Conservation (phyloP, 2,329 filamentous ascomycete genomes). For the Sporothrix sp. region DNA sequence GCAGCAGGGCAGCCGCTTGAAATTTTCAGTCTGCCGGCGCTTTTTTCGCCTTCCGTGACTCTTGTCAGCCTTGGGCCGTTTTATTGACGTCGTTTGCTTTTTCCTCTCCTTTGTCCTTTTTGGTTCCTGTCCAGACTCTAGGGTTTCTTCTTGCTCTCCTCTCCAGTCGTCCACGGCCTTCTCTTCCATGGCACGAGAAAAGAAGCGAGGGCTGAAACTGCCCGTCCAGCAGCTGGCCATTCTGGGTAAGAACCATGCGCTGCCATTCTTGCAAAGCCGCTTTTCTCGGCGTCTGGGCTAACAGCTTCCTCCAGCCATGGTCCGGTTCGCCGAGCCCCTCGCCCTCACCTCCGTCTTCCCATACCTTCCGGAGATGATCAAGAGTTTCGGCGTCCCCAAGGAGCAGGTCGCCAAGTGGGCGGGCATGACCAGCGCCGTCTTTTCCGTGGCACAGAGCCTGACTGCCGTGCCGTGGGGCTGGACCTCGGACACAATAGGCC, state of each 20-base stretch:
- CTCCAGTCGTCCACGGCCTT: background rate
- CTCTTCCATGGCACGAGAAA: conserved; percentile 19
- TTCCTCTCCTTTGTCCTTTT: background rate
- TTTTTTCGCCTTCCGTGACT: conserved; percentile 2
- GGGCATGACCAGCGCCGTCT: conserved; percentile 62
- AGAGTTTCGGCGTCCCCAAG: conserved; percentile 61
- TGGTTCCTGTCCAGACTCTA: background rate
- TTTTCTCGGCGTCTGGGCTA: too few species aligned
- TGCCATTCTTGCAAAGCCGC: too few species aligned
- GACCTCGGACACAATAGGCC: conserved; percentile 66
- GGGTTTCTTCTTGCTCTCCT: background rate
- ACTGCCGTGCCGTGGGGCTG: conserved; percentile 69
- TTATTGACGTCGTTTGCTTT: too few species aligned
- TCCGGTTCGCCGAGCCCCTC: conserved; percentile 67
- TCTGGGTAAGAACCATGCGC: conserved; percentile 63
- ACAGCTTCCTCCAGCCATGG: conserved; percentile 47
- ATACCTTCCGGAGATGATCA: conserved; percentile 70
- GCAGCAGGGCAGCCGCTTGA: conserved; percentile 1
- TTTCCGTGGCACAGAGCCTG: conserved; percentile 60
- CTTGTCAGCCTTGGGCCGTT: background rate
- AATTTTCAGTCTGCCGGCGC: background rate
- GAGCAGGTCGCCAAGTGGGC: conserved; percentile 72
- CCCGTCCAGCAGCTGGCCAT: conserved; percentile 69
- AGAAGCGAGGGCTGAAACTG: conserved; percentile 46
- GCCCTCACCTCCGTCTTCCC: conserved; percentile 64